These are phyloP conservation scores for Pichia sp. DNA, from an alignment of 1,139 yeast species.

Conservation along the genomic window DNA sequence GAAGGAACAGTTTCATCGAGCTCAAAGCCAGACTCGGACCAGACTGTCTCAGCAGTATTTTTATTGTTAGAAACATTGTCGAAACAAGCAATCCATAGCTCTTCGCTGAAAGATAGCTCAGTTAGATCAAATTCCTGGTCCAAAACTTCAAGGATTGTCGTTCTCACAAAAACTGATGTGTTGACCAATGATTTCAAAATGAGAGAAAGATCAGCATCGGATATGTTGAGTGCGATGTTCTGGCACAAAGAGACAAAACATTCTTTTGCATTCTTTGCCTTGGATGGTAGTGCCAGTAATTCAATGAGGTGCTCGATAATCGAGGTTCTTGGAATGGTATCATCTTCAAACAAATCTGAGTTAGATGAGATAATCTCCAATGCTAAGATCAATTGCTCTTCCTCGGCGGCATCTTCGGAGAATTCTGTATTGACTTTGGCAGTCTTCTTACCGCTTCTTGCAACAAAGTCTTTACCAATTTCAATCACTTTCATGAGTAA, in stretches of 20 bases:
- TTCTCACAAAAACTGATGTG: slow-evolving; percentile 64
- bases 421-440: slow-evolving; percentile 47
- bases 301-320: slow-evolving; percentile 57
- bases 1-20: slow-evolving; percentile 39
- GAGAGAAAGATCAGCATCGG: slow-evolving; percentile 48
- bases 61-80: slow-evolving; percentile 62
- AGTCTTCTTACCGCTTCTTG: slow-evolving; percentile 38
- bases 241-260: slow-evolving; percentile 72
- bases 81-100: slow-evolving; percentile 72
- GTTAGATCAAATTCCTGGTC: slow-evolving; percentile 81
- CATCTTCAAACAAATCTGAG: slow-evolving; percentile 64
- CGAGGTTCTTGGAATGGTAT: slow-evolving; percentile 59
- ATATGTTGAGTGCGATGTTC: slow-evolving; percentile 57
- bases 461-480: slow-evolving; percentile 48
- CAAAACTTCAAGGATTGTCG: slow-evolving; percentile 71
- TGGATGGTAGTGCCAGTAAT: slow-evolving; percentile 65
- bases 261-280: slow-evolving; percentile 76
- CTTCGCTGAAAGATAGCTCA: slow-evolving; percentile 43
- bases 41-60: slow-evolving; percentile 69
- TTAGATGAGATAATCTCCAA: slow-evolving; percentile 73
- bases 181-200: slow-evolving; percentile 50
- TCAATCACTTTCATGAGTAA: slow-evolving; percentile 57
- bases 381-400: slow-evolving; percentile 75
- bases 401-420: slow-evolving; percentile 76
- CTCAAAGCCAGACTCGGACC: slow-evolving; percentile 66